Evolutionary conservation across 23 red algal species (phyloP), one percentile per base, ranked within the genome.

Genomic region (Cyanidium caldarium): DNA sequence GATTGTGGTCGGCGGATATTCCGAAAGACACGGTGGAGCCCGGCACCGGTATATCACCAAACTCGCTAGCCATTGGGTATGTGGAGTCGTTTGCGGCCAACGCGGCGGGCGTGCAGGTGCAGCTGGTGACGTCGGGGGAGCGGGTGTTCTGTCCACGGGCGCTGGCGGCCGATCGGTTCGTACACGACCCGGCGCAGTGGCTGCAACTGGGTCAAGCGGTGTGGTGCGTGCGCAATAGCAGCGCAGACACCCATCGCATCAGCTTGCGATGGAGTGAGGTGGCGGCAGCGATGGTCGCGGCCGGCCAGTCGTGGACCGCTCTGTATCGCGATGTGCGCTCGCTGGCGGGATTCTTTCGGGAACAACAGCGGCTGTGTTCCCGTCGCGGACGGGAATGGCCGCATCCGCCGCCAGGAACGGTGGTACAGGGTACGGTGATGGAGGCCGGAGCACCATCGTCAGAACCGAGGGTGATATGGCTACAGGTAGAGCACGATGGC

Each of bases 221-320:
- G 7, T 61, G 31, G n/a, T 28, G 3, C 51, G 51, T 61, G 7
- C 51, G 51, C 7, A 61, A 61, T 21, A 28, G 51, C 19, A n/a
- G n/a, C n/a, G n/a, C n/a, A n/a, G n/a, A n/a, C n/a, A n/a, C n/a
- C n/a, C 21, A 5, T 21, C 51, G 51, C 10, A 28, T 14, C 21
- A 61, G 51, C 21, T 61, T 61, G 51, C 51, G 51, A 16, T 61
- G 31, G n/a, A 61, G 51, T 28, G 51, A 61, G 7, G 23, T 61
- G 3, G n/a, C 7, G 10, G 10, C 51, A 5, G 51, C 51, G 13
- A 16, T 61, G 3, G 51, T 28, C 5, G 5, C 10, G 31, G 51
- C n/a, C n/a, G n/a, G n/a, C n/a, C n/a, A 61, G 23, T 28, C 51
- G 23, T 61, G 7, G 7, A 16, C n/a, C 13, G 13, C 19, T 28